phyloP scores from a whole-genome alignment of 148 eudicot species.

The Polygonum aviculare region DNA sequence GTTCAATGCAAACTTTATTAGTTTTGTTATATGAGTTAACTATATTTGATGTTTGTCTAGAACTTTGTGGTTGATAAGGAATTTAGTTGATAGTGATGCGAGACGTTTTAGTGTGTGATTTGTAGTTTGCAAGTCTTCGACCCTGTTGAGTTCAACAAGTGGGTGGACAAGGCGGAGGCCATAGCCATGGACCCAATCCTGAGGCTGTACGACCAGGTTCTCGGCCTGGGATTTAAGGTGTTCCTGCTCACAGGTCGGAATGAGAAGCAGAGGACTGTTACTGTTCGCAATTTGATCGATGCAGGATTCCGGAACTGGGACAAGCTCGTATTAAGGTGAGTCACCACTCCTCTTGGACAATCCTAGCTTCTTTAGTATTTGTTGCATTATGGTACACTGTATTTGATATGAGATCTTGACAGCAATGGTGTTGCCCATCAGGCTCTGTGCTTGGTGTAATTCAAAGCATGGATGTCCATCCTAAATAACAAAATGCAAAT shows the following conservation, averaged over 20 bases:
- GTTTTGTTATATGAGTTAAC: background rate
- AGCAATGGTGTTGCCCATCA: background rate
- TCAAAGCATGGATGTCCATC: background rate
- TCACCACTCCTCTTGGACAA: too few relatives aligned
- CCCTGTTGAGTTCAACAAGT: constrained; percentile 51
- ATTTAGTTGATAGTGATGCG: background rate
- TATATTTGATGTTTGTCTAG: background rate
- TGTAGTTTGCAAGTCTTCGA: constrained; percentile 74
- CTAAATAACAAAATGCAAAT: background rate
- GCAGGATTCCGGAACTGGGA: constrained; percentile 76
- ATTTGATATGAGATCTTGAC: background rate
- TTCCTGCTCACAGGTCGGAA: constrained; percentile 74
- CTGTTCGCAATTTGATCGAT: constrained; percentile 56
- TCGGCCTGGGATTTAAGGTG: constrained; percentile 60
- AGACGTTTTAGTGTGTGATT: constrained; percentile 16
- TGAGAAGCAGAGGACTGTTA: constrained; percentile 50
- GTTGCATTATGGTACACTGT: background rate
- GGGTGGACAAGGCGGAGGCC: constrained; percentile 71
- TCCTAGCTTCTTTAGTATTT: background rate
- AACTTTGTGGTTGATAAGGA: background rate
- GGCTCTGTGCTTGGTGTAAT: background rate
- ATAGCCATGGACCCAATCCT: constrained; percentile 52
- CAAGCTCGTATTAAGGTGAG: constrained; percentile 74
- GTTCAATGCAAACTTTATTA: background rate
- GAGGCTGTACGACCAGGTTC: constrained; percentile 70